Evolutionary conservation across 179 eudicot species (phyloP).

Genomic region (Dionaea muscipula): DNA sequence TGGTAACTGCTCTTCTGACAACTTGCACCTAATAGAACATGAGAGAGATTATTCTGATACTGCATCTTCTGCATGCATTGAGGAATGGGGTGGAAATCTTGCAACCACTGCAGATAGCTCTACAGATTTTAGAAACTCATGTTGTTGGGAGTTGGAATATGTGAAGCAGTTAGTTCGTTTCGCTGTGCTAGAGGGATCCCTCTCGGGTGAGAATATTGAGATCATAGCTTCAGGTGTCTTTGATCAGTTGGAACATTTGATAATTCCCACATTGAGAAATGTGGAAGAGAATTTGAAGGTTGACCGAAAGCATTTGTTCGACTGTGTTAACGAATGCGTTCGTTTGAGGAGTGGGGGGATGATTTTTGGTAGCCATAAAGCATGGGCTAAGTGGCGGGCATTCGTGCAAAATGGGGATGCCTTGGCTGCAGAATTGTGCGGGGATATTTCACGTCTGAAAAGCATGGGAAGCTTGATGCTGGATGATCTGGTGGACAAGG

Average conservation of each 20-base stretch:
- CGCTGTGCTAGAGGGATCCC: constrained; percentile 36
- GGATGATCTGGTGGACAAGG: constrained; percentile 76
- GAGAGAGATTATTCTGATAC: constrained; percentile 49
- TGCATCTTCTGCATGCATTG: constrained; percentile 36
- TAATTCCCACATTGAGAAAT: constrained; percentile 19
- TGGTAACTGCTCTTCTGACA: constrained; percentile 27
- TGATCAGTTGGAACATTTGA: constrained; percentile 49
- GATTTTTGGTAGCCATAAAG: constrained; percentile 23
- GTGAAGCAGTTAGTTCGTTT: constrained; percentile 35
- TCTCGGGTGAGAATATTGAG: constrained; percentile 28
- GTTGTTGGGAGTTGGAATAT: constrained; percentile 56
- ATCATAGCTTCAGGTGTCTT: constrained; percentile 41
- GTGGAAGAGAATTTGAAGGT: constrained; percentile 29
- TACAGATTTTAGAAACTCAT: constrained; percentile 12
- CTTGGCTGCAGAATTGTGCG: constrained; percentile 30
- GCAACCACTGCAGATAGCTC: constrained; percentile 9
- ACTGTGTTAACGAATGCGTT: constrained; percentile 26
- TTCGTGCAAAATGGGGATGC: constrained; percentile 22
- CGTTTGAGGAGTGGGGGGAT: constrained; percentile 16
- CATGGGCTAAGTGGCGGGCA: constrained; percentile 24
- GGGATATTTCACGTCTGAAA: constrained; percentile 25
- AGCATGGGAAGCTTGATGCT: constrained; percentile 38
- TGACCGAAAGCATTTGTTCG: constrained; percentile 24
- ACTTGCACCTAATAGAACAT: constrained; percentile 24
- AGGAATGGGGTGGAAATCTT: constrained; percentile 15